Base-by-base conservation (phyloP, 2,329 filamentous ascomycete genomes). In the Didymosphaeria variabile region DNA sequence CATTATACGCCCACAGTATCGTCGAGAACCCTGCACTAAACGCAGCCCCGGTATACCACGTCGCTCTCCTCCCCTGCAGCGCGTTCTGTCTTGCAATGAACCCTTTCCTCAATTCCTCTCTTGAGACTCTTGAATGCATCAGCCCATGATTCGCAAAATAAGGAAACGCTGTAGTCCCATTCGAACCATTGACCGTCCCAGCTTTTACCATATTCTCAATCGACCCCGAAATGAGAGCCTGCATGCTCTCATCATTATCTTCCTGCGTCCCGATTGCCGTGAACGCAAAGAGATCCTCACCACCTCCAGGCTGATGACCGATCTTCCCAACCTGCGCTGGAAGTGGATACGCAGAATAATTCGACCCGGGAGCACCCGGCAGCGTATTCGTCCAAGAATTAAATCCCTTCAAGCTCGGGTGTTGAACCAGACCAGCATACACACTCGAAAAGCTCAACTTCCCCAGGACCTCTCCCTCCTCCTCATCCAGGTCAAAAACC, bases 371-470 rank as follows among this genome's bases (percentile, higher is more conserved):
- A 6, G 54, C 54, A 19, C 6, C 31, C 3, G 54, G 54, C 7
- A 56, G 17, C 17, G 54, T 56, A n/a, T 56, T 56, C 12, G 34
- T 46, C 38, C 44, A 56, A n/a, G 57, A 53, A 21, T 55, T 57
- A 3, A 59, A 13, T 19, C 58, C 62, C 13, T 55, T 68, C 6
- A 82, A 59, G 2, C 76, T 75, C 6, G 78, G 79, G 46, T 79
- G 76, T 5, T 71, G 72, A 4, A 82, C 57, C 0, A 82, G 45
- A 1, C 67, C 73, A 2, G 74, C 75, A 60, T 79, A 83, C 66
- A 79, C 82, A 5, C 62, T 73, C 0, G 66, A 76, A 56, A 75
- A 74, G 17, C 47, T 61, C 65, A 80, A 81, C 57, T 80, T 72
- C 1, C 59, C 21, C 54, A 83, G 81, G 1, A 82, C 34, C 0